These are phyloP conservation scores for Gloeostereum incarnatum DNA, from an alignment of 768 basidiomycete genomes.

Conservation along the genomic window DNA sequence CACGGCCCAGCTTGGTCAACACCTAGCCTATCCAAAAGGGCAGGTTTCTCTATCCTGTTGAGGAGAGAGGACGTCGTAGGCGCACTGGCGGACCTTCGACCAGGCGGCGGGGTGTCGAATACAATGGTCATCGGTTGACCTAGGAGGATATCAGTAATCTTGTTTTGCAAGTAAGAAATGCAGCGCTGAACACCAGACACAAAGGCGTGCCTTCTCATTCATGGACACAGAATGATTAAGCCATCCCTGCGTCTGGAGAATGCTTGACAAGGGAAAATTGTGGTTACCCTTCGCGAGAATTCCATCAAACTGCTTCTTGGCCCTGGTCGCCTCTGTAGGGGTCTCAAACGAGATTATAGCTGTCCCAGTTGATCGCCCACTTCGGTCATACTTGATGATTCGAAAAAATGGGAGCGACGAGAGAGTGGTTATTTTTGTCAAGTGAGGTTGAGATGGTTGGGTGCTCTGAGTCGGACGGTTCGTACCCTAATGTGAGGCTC, in stretches of 20 bases:
- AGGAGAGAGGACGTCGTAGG: conserved; percentile 53
- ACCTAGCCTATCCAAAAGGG: conserved; percentile 57
- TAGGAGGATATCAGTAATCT: conserved; percentile 23
- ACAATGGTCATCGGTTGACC: conserved; percentile 73
- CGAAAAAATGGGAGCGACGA: conserved; percentile 31
- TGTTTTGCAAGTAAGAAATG: neutral
- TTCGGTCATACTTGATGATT: conserved; percentile 80
- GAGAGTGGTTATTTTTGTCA: conserved; percentile 41
- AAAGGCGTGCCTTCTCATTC: too few relatives aligned
- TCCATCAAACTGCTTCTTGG: conserved; percentile 80
- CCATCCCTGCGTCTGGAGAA: too few relatives aligned
- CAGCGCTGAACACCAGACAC: too few relatives aligned
- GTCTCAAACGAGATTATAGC: conserved; percentile 79
- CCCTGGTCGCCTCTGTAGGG: conserved; percentile 65
- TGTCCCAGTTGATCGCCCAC: conserved; percentile 83
- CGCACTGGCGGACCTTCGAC: conserved; percentile 39
- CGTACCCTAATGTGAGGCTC: conserved; percentile 96
- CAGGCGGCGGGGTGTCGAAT: conserved; percentile 44
- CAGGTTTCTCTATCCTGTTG: conserved; percentile 67
- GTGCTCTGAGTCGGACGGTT: conserved; percentile 45
- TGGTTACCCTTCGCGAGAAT: conserved; percentile 77
- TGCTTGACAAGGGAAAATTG: too few relatives aligned
- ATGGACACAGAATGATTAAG: too few relatives aligned
- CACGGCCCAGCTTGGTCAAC: conserved; percentile 36
- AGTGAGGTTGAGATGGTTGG: conserved; percentile 48